Evolutionary conservation across 176 grass and related monocot species (phyloP).

Genomic region (Triticum monococcum): DNA sequence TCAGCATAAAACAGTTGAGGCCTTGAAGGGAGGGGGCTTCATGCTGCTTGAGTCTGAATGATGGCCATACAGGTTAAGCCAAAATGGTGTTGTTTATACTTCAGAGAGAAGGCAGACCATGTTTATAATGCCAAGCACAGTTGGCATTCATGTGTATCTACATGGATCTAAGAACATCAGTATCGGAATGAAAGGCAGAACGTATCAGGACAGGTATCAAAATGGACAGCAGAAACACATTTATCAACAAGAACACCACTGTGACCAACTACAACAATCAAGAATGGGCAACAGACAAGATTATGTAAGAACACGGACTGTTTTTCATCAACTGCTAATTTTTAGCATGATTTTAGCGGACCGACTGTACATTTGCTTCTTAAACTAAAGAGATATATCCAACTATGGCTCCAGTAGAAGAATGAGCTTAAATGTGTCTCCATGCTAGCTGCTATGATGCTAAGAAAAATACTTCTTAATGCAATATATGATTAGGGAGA

Average conservation of each 20-base stretch:
- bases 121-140: too few relatives aligned
- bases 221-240: not conserved
- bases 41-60: too few relatives aligned
- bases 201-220: not conserved
- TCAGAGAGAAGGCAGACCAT: too few relatives aligned
- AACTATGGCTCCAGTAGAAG: not conserved
- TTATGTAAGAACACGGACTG: not conserved
- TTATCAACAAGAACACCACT: not conserved
- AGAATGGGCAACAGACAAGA: conserved; percentile 12
- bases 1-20: too few relatives aligned
- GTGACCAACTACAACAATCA: conserved; percentile 22
- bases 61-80: too few relatives aligned
- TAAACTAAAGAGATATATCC: not conserved
- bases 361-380: not conserved
- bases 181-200: not conserved
- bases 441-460: not conserved
- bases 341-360: not conserved
- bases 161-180: conserved; percentile 11
- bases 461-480: not conserved
- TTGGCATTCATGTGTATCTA: conserved; percentile 12
- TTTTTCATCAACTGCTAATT: not conserved
- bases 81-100: too few relatives aligned
- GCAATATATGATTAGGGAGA: not conserved
- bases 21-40: too few relatives aligned
- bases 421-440: not conserved